Evolutionary conservation across 768 basidiomycete genomes (phyloP), one percentile per base, ranked within the genome.

Genomic region (Suillus lakei): DNA sequence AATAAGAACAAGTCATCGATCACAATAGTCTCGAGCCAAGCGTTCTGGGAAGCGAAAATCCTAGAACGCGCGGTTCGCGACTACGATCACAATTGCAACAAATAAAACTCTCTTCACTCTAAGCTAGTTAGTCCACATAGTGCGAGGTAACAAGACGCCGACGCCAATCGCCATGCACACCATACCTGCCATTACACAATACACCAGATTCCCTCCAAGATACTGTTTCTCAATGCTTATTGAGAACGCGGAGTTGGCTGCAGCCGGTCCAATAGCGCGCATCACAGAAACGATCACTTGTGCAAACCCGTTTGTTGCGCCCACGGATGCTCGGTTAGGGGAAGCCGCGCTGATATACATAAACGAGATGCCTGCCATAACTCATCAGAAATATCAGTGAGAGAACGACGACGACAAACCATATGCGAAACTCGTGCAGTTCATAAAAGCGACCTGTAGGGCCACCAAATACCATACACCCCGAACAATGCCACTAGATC

Each of bases 251-350:
- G 77, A 72, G 23, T 70, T 77, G 4, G 69, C 72, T 5, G 51
- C n/a, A 6, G 67, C 73, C 12, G 76, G 77, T 12, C 71, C 76
- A 9, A 77, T 2, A 13, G 74, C 73, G 26, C 75, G 76, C 70
- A 58, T 38, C 4, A 73, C 2, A 46, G 76, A 78, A 6, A 77
- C 77, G 36, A 67, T 23, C 62, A 65, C 67, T 39, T 74, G 73
- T 6, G 76, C 74, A 28, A 87, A 64, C 6, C 91, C 91, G 70
- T 92, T 91, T n/a, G 88, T 89, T 18, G 89, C 85, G 21, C 91
- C 91, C 13, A 92, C 81, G 10, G 89, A 86, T 18, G 84, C 84
- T 64, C 82, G 81, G 72, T 89, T 90, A n/a, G 91, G 91, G 0
- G 91, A 80, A 32, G 90, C 82, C 34, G 85, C 84, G 53, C 83